A percentile compares a stretch with the other conserved stretches of the same genome.
These are phyloP conservation scores for Kazachstania viticola DNA, from an alignment of 805 yeast genomes.

Conservation along the genomic window DNA sequence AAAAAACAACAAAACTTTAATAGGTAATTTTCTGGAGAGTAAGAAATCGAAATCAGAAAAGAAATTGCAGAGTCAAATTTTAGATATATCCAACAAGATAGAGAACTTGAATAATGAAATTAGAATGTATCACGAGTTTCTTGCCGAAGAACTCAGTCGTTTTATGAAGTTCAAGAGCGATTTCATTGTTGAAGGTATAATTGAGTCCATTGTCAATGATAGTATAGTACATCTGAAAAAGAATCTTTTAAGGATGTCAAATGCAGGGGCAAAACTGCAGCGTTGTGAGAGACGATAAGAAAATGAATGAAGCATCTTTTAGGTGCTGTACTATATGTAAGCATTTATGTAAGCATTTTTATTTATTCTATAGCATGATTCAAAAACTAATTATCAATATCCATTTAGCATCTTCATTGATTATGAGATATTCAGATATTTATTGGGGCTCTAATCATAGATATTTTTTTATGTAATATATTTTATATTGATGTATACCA, in stretches of 20 bases:
- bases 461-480: background rate
- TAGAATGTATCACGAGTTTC: slow-evolving; percentile 42
- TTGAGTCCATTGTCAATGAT: no score
- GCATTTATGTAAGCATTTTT: no score
- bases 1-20: slow-evolving; percentile 11
- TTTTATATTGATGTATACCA: background rate
- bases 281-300: no score
- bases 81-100: slow-evolving; percentile 33
- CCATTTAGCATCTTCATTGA: no score
- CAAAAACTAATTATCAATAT: no score
- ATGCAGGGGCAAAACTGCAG: no score
- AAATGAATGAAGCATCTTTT: slow-evolving; percentile 13
- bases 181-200: no score
- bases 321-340: slow-evolving; percentile 1
- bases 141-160: slow-evolving; percentile 54
- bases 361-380: no score
- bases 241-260: no score
- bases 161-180: slow-evolving; percentile 40
- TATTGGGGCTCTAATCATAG: background rate
- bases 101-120: slow-evolving; percentile 36
- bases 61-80: slow-evolving; percentile 29
- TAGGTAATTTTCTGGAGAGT: slow-evolving; percentile 37
- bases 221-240: no score
- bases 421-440: no score
- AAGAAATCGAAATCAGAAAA: slow-evolving; percentile 38